These are phyloP conservation scores for Meira miltonrushii DNA, from an alignment of 1,284 basidiomycete species.

Conservation along the genomic window DNA sequence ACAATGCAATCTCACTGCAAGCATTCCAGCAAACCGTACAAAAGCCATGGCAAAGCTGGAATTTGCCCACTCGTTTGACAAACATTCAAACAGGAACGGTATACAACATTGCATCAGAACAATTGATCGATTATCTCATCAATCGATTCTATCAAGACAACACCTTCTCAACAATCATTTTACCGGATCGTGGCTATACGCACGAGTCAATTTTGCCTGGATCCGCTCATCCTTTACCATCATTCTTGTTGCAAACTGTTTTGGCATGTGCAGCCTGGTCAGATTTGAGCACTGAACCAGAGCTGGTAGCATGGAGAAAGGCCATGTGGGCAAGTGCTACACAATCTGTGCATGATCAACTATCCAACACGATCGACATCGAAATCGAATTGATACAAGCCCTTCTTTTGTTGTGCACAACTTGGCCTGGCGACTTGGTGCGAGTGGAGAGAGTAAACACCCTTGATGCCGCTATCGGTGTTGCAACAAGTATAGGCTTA, in stretches of 20 bases:
- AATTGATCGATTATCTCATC: not conserved
- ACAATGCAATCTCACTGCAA: too few relatives aligned
- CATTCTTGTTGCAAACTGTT: constrained; percentile 8
- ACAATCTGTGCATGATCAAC: constrained; percentile 8
- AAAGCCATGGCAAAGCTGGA: constrained; percentile 1
- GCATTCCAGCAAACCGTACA: not conserved
- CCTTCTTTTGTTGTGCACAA: constrained; percentile 6
- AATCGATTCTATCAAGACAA: constrained; percentile 6
- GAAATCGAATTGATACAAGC: constrained; percentile 12
- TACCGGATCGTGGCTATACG: constrained; percentile 1
- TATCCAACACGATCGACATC: not conserved
- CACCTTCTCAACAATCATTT: constrained; percentile 2
- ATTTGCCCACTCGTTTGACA: not conserved
- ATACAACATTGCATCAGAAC: not conserved
- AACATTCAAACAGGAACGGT: not conserved
- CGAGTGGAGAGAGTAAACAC: constrained; percentile 7
- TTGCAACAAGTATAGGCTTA: constrained; percentile 5
- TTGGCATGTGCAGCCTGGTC: constrained; percentile 7
- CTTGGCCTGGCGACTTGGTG: constrained; percentile 9
- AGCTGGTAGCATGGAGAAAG: constrained; percentile 7
- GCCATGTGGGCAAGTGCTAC: constrained; percentile 11
- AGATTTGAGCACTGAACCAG: constrained; percentile 9
- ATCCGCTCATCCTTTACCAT: not conserved
- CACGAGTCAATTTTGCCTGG: not conserved
- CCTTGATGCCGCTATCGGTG: constrained; percentile 11